Base-by-base conservation (phyloP, 83 land plant genomes). In the Picea abies region DNA sequence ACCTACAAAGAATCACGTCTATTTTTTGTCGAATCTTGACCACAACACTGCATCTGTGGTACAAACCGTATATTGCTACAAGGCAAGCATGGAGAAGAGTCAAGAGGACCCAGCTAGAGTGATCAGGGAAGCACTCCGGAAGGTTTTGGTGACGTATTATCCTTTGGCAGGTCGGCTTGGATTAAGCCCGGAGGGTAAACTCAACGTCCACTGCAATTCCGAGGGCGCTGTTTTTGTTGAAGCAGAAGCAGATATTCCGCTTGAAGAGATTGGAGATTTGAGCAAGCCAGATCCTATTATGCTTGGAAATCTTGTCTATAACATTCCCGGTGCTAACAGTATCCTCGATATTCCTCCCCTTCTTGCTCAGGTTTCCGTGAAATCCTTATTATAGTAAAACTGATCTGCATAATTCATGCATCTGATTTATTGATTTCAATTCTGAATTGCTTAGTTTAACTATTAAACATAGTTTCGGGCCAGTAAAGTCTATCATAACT, bases 191-290 rank as follows among this genome's bases (percentile, higher is more conserved):
- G 94, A 92, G 60, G 88, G 82, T 80, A 97, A 94, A 86, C 91
- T 97, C 39, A 91, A 92, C 16, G 92, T 95, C 47, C 84, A 92
- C 35, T 93, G 91, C 82, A 86, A 90, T 9, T 94, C 86, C 2
- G 93, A 97, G 76, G 99, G 99, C 0, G 97, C 92, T 32, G 84
- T 92, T 23, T 94, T 97, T 78, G 96, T 95, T 19, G 98, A 92
- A 80, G 98, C 93, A 10, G 88, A 87, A 14, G 93, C 96, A 0
- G 86, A 91, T 23, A 87, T 88, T 69, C 44, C 17, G 0, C 49
- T 95, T 19, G 89, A 89, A 11, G 96, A 88, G 56, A 83, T 97
- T 2, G 95, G 95, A 2, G 93, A 93, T 2, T 32, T 32, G 35
- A 32, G 1, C 35, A 1, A 32, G 35, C 2, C 35, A 32, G 35